A percentile compares a stretch with the other conserved stretches of the same genome.
Evolutionary conservation across 1,284 basidiomycete genomes (phyloP).

Genomic region (Ustilago esculenta): DNA sequence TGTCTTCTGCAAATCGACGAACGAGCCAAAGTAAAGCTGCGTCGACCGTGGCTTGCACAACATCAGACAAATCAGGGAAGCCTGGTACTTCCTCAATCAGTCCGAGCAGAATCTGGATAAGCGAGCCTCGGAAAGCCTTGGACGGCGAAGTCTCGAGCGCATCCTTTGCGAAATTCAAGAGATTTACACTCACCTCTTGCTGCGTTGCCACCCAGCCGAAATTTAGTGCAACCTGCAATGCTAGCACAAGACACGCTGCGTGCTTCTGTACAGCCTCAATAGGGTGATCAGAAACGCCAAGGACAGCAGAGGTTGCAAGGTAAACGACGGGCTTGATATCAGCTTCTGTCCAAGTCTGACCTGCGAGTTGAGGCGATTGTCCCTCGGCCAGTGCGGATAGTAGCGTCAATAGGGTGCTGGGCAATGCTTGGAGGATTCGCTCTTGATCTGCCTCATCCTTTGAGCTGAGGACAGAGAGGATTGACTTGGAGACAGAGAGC

Average conservation of each 20-base stretch:
- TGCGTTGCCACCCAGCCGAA: constrained; percentile 19
- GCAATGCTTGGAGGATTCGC: constrained; percentile 1
- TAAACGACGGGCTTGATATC: constrained; percentile 8
- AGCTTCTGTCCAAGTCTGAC: constrained; percentile 7
- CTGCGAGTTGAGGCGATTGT: background rate
- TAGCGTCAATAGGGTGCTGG: constrained; percentile 18
- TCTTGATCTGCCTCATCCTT: too few relatives aligned
- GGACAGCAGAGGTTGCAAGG: constrained; percentile 1
- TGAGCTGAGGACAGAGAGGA: constrained; percentile 4
- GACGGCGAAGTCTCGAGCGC: constrained; percentile 10
- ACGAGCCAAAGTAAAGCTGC: constrained; percentile 63
- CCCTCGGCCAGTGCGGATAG: constrained; percentile 26
- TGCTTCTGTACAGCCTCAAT: constrained; percentile 6
- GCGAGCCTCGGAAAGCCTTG: constrained; percentile 15
- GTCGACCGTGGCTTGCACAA: constrained; percentile 35
- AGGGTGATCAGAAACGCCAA: background rate
- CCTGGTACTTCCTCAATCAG: constrained; percentile 6
- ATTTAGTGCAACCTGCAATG: constrained; percentile 15
- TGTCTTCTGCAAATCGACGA: constrained; percentile 67
- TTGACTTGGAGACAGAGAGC: background rate
- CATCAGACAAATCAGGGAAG: constrained; percentile 10
- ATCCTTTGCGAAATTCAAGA: constrained; percentile 8
- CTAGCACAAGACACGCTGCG: constrained; percentile 7
- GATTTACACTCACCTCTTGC: background rate
- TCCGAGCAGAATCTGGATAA: constrained; percentile 16